Percentiles rank a stretch among this genome's conserved stretches.
Evolutionary conservation across 306 rosid genomes (phyloP).

Genomic region (Argentina anserina): DNA sequence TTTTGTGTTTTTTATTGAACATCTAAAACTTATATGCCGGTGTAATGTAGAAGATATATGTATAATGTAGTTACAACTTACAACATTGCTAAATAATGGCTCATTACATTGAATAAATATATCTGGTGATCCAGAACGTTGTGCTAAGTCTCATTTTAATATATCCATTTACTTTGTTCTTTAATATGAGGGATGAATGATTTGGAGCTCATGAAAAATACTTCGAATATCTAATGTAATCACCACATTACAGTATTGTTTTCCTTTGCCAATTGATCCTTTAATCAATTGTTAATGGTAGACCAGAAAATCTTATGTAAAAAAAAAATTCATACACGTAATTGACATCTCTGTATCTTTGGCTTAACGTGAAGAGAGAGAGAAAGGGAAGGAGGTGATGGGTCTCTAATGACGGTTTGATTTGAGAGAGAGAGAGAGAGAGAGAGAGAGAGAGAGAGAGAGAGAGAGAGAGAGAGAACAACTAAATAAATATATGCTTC

Average conservation of each 20-base stretch:
- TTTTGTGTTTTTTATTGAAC: too few relatives aligned
- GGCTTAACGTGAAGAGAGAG: not conserved
- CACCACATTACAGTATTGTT: not conserved
- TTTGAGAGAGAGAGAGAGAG: too few relatives aligned
- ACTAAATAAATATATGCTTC: constrained; percentile 18
- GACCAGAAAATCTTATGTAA: constrained; percentile 1
- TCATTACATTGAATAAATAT: not conserved
- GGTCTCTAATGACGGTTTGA: constrained; percentile 7
- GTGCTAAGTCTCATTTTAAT: not conserved
- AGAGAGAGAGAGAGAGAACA: constrained; percentile 16
- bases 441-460: constrained; percentile 12
- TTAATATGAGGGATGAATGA: not conserved
- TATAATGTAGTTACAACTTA: not conserved
- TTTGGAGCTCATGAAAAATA: not conserved
- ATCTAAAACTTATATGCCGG: too few relatives aligned
- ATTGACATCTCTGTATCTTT: not conserved
- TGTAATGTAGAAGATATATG: not conserved
- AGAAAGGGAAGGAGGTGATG: not conserved
- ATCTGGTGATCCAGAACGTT: not conserved
- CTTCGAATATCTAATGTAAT: not conserved
- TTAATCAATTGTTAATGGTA: not conserved
- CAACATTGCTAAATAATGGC: not conserved
- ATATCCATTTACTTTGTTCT: not conserved
- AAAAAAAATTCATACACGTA: constrained; percentile 4
- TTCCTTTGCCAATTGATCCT: not conserved